Percentiles rank a stretch among this genome's conserved stretches.
Evolutionary conservation across 1,139 yeast genomes (phyloP).

Genomic region (Debaryomyces coudertii): DNA sequence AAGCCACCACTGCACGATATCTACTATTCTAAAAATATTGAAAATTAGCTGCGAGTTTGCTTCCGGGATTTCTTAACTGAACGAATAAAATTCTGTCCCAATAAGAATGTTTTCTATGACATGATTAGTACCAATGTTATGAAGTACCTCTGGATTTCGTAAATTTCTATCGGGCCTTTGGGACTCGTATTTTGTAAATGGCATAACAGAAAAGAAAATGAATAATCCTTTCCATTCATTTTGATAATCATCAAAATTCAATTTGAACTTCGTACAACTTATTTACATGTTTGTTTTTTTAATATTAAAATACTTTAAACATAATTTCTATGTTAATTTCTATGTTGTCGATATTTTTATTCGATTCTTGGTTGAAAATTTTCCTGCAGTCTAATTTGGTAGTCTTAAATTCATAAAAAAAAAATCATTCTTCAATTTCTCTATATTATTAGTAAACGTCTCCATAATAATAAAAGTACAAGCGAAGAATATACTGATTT

Average conservation of each 20-base stretch:
- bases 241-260: neutral
- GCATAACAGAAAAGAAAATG: conserved; percentile 5
- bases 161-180: neutral
- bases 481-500: neutral
- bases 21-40: neutral
- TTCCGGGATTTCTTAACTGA: neutral
- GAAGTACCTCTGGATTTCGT: neutral
- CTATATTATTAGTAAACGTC: neutral
- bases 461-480: neutral
- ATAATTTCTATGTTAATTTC: neutral
- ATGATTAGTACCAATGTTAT: neutral
- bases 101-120: neutral
- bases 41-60: neutral
- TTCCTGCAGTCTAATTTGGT: conserved; percentile 1
- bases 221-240: neutral
- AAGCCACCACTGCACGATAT: too few species aligned
- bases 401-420: neutral
- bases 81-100: too few species aligned
- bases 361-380: neutral
- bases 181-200: conserved; percentile 3
- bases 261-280: neutral
- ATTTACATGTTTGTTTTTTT: too few species aligned
- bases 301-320: neutral
- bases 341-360: neutral
- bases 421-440: neutral